These are phyloP conservation scores for Fusarium sp. DNA, from an alignment of 2,329 filamentous ascomycete genomes.

Conservation along the genomic window DNA sequence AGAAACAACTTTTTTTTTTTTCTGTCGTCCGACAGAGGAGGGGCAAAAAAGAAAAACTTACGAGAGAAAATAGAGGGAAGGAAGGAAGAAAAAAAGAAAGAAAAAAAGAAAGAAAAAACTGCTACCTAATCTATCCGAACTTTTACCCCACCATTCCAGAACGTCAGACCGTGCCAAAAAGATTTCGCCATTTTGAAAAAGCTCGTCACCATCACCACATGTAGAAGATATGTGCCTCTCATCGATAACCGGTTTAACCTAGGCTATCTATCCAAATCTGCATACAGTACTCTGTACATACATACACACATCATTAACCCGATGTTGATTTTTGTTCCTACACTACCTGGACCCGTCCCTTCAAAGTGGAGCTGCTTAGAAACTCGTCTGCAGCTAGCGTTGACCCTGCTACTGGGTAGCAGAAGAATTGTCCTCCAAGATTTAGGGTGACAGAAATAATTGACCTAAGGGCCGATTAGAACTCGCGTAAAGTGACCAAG, in stretches of 20 bases:
- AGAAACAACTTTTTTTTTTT: slow-evolving; percentile 13
- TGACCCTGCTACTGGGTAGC: neutral
- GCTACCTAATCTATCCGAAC: slow-evolving; percentile 15
- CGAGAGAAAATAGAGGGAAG: neutral
- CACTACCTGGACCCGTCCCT: slow-evolving; percentile 6
- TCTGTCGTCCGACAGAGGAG: neutral
- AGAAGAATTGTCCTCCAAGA: neutral
- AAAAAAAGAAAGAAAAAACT: neutral
- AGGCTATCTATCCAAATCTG: neutral
- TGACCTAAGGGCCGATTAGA: neutral
- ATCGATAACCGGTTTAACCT: slow-evolving; percentile 7
- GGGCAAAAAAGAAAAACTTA: slow-evolving; percentile 10
- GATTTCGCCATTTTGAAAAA: slow-evolving; percentile 11
- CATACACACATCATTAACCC: neutral
- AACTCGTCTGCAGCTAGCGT: slow-evolving; percentile 19
- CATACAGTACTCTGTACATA: neutral
- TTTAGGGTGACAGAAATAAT: neutral
- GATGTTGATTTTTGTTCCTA: neutral
- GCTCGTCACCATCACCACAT: slow-evolving; percentile 24
- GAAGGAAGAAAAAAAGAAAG: neutral
- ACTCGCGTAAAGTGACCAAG: neutral
- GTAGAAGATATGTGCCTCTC: slow-evolving; percentile 8
- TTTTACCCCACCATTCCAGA: slow-evolving; percentile 38
- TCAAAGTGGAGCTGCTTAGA: slow-evolving; percentile 34
- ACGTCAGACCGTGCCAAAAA: slow-evolving; percentile 30